Evolutionary conservation across 2,329 filamentous ascomycete species (phyloP).

Genomic region (Neobulgaria alba): DNA sequence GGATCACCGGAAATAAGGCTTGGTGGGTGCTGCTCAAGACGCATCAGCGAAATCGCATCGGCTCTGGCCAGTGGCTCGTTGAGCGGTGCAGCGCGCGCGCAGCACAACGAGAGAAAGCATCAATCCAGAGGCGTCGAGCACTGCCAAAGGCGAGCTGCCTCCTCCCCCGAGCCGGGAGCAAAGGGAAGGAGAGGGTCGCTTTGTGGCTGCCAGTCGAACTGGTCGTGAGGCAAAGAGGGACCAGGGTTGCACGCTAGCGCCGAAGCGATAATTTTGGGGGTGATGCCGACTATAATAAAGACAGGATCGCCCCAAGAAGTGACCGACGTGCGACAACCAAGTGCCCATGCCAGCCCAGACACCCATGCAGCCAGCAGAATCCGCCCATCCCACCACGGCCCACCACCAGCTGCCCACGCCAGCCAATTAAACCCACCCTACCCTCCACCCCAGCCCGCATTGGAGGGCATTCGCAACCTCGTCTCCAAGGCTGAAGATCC

Average conservation of each 20-base stretch:
- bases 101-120: no score
- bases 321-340: conserved; percentile 8
- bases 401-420: no score
- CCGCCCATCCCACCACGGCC: not conserved
- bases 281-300: conserved; percentile 9
- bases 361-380: not conserved
- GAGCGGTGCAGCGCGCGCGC: not conserved
- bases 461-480: not conserved
- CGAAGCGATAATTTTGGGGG: conserved; percentile 6
- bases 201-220: no score
- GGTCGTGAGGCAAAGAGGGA: conserved; percentile 9
- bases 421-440: not conserved
- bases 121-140: no score
- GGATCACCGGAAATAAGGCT: conserved; percentile 10
- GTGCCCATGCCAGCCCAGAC: not conserved
- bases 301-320: conserved; percentile 13
- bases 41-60: not conserved
- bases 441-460: not conserved
- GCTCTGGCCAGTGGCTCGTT: not conserved
- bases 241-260: conserved; percentile 8
- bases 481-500: not conserved
- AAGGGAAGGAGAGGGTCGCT: no score
- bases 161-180: no score
- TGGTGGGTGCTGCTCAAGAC: no score
- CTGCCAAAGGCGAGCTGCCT: no score